These are phyloP conservation scores for Eucalyptus shirleyi DNA, from an alignment of 345 rosid genomes.

Conservation along the genomic window DNA sequence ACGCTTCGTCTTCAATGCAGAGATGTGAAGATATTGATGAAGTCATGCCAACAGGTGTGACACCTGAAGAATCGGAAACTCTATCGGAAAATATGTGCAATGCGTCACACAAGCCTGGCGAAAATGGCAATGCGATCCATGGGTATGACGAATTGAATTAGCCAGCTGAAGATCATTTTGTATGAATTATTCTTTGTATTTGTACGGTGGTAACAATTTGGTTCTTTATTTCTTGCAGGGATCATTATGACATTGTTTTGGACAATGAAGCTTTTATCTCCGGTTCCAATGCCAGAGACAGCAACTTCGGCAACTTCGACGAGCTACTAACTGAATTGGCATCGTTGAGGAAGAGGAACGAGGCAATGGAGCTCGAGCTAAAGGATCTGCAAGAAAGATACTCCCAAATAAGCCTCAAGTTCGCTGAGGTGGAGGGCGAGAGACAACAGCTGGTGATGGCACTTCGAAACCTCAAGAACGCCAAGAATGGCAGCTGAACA, in stretches of 20 bases:
- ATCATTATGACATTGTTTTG: neutral
- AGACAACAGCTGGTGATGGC: slow-evolving; percentile 32
- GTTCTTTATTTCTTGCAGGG: neutral
- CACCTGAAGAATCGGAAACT: neutral
- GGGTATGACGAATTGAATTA: neutral
- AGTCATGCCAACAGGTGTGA: neutral
- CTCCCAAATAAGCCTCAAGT: slow-evolving; percentile 35
- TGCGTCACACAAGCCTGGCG: neutral
- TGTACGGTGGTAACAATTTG: neutral
- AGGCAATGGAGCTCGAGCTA: slow-evolving; percentile 23
- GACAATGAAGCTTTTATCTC: neutral
- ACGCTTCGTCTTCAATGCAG: neutral
- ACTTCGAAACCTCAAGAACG: slow-evolving; percentile 11
- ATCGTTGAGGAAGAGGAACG: slow-evolving; percentile 9
- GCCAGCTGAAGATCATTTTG: neutral
- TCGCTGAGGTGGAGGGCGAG: slow-evolving; percentile 42
- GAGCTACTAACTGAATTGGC: neutral
- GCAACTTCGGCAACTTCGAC: neutral
- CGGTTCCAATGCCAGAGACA: neutral
- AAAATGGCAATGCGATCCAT: neutral
- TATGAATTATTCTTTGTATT: neutral
- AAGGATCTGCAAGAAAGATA: slow-evolving; percentile 33
- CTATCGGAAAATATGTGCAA: neutral
- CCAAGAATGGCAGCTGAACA: neutral
- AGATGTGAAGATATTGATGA: neutral